These are phyloP conservation scores for Glycine soja DNA, from an alignment of 306 rosid genomes.

Conservation along the genomic window DNA sequence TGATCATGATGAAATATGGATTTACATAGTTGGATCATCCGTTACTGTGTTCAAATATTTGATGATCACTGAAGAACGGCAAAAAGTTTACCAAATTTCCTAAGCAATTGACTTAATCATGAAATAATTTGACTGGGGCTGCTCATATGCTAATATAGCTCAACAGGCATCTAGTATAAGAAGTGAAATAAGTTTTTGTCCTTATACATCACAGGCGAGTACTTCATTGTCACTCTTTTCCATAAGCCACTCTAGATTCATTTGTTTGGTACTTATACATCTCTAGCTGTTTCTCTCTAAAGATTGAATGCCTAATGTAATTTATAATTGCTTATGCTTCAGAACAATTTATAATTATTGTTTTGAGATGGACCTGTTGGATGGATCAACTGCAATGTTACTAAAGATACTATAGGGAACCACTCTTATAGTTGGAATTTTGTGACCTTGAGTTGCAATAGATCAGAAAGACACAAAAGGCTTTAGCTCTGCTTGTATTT, in stretches of 20 bases:
- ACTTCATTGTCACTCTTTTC: neutral
- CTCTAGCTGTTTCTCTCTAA: neutral
- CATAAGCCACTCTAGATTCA: neutral
- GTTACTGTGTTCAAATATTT: neutral
- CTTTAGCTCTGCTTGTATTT: too few relatives aligned
- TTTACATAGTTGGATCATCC: neutral
- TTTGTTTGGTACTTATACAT: neutral
- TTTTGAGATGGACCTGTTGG: slow-evolving; percentile 56
- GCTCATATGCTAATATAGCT: neutral
- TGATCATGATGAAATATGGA: neutral
- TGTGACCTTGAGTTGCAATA: too few relatives aligned
- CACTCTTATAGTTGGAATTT: too few relatives aligned
- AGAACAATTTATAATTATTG: slow-evolving; percentile 16
- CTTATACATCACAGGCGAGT: neutral
- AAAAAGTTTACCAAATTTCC: neutral
- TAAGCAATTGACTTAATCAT: neutral
- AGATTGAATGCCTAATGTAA: slow-evolving; percentile 8
- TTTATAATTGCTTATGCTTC: neutral
- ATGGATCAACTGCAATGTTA: slow-evolving; percentile 61
- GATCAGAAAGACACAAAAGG: too few relatives aligned
- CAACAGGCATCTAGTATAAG: neutral
- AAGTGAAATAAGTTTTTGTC: neutral
- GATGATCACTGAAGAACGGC: neutral
- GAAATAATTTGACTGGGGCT: neutral
- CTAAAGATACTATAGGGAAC: too few relatives aligned